Conservation (phyloP, 2,329 filamentous ascomycete species). For the Aureobasidium mangrovei region DNA sequence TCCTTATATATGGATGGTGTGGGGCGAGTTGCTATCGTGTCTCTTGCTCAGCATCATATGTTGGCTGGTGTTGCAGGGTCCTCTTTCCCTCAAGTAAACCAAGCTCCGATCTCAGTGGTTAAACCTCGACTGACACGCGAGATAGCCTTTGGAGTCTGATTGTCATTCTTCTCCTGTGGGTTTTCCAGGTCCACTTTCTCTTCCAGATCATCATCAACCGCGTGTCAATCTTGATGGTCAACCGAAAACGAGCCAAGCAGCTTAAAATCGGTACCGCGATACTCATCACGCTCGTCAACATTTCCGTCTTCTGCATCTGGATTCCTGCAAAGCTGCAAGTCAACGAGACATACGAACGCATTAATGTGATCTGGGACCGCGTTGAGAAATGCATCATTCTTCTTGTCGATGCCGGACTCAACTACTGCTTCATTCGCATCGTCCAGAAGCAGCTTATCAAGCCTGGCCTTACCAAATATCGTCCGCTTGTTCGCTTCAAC, state of each 20-base stretch:
- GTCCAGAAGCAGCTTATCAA: slow-evolving; percentile 41
- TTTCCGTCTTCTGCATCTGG: slow-evolving; percentile 11
- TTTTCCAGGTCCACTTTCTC: slow-evolving; percentile 14
- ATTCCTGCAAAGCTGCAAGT: slow-evolving; percentile 31
- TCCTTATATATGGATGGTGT: slow-evolving; percentile 37
- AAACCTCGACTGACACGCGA: not conserved
- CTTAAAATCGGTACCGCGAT: slow-evolving; percentile 30
- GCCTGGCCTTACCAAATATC: slow-evolving; percentile 44
- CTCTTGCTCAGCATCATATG: slow-evolving; percentile 35
- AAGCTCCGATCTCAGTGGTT: not conserved
- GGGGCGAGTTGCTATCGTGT: slow-evolving; percentile 37
- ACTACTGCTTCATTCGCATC: slow-evolving; percentile 32
- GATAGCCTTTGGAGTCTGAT: not conserved
- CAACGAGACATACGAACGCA: slow-evolving; percentile 23
- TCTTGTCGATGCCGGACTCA: slow-evolving; percentile 29
- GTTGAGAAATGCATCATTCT: slow-evolving; percentile 32
- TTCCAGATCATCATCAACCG: slow-evolving; percentile 34
- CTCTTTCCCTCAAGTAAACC: slow-evolving; percentile 1
- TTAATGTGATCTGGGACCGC: slow-evolving; percentile 33
- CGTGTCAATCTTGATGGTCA: slow-evolving; percentile 21
- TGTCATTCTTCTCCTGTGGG: slow-evolving; percentile 12
- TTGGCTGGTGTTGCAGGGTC: slow-evolving; percentile 25
- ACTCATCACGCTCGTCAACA: slow-evolving; percentile 30
- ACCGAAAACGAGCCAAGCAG: slow-evolving; percentile 20
- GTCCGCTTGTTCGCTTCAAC: slow-evolving; percentile 43